Percentiles rank a stretch among this genome's conserved stretches.
phyloP scores from a whole-genome alignment of 2,329 filamentous ascomycete species.

The Stagonosporopsis cucurbitacearum region DNA sequence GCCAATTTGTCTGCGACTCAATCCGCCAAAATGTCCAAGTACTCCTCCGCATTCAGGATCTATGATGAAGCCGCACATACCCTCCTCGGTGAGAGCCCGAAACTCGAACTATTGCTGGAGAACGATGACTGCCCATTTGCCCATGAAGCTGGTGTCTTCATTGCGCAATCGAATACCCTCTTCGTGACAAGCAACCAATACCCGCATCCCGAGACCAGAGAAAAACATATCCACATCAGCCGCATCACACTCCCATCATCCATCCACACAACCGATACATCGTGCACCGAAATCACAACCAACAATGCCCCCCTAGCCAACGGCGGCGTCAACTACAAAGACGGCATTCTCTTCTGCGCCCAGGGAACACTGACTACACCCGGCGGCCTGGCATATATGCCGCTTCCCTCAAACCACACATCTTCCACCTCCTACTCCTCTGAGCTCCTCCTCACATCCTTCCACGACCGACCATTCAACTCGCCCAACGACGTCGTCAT shows the following conservation, averaged over 20 bases:
- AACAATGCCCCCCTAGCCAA: slow-evolving; percentile 28
- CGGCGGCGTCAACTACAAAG: slow-evolving; percentile 39
- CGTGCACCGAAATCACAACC: slow-evolving; percentile 15
- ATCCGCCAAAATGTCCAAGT: slow-evolving; percentile 1
- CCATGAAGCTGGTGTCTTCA: slow-evolving; percentile 56
- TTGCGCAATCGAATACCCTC: slow-evolving; percentile 39
- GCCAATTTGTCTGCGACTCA: not conserved
- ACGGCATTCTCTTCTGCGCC: slow-evolving; percentile 43
- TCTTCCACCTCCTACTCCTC: slow-evolving; percentile 10
- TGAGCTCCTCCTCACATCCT: slow-evolving; percentile 47
- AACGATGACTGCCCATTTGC: slow-evolving; percentile 71
- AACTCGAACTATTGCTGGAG: slow-evolving; percentile 22
- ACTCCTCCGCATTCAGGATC: slow-evolving; percentile 12
- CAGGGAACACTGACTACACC: slow-evolving; percentile 40
- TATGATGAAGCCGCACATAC: slow-evolving; percentile 16
- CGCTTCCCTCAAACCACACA: slow-evolving; percentile 25
- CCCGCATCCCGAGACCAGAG: slow-evolving; percentile 17
- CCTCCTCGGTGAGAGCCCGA: slow-evolving; percentile 14
- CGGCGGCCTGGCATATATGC: slow-evolving; percentile 42
- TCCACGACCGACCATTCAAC: slow-evolving; percentile 54
- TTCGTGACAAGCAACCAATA: slow-evolving; percentile 51
- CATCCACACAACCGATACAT: not conserved
- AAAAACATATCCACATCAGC: slow-evolving; percentile 28
- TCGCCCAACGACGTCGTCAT: slow-evolving; percentile 50
- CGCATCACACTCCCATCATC: slow-evolving; percentile 19